A percentile compares a stretch with the other conserved stretches of the same genome.
phyloP scores from a whole-genome alignment of 1,284 basidiomycete species.

The Sanguinoderma infundibulare region DNA sequence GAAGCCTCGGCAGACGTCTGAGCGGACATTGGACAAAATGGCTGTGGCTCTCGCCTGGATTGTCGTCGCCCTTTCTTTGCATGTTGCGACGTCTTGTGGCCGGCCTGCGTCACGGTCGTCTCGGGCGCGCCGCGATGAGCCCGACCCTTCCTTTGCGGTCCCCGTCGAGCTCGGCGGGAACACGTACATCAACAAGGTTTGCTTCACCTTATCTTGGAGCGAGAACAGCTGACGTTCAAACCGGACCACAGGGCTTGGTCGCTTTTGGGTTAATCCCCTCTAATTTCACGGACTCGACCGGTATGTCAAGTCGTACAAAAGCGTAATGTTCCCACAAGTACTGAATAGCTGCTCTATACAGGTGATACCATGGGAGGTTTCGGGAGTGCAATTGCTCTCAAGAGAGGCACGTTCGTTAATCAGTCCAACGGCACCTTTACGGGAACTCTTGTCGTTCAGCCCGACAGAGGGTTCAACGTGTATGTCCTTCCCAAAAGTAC shows the following conservation, averaged over 20 bases:
- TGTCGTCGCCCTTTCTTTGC: slow-evolving; percentile 11
- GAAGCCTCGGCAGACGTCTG: neutral
- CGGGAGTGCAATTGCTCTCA: slow-evolving; percentile 42
- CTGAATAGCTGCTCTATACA: slow-evolving; percentile 10
- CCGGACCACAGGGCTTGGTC: slow-evolving; percentile 37
- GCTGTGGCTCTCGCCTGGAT: slow-evolving; percentile 3
- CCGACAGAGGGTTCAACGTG: slow-evolving; percentile 53
- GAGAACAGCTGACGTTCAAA: slow-evolving; percentile 4
- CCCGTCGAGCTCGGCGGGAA: slow-evolving; percentile 28
- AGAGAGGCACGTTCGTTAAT: slow-evolving; percentile 33
- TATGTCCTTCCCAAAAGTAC: slow-evolving; percentile 21
- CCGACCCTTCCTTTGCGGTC: slow-evolving; percentile 27
- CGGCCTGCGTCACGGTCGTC: too few species aligned
- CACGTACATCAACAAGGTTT: slow-evolving; percentile 37
- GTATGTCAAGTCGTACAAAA: slow-evolving; percentile 15
- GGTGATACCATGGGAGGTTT: slow-evolving; percentile 44
- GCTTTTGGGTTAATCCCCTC: slow-evolving; percentile 44
- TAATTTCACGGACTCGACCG: slow-evolving; percentile 41
- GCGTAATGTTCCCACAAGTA: neutral
- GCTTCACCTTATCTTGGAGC: neutral
- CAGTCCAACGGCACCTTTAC: slow-evolving; percentile 39
- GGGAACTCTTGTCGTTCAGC: slow-evolving; percentile 49
- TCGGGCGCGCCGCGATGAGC: slow-evolving; percentile 11
- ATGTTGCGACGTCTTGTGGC: slow-evolving; percentile 5
- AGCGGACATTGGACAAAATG: neutral